Evolutionary conservation across 2,329 filamentous ascomycete species (phyloP).

Genomic region (Sporothrix schenckii): DNA sequence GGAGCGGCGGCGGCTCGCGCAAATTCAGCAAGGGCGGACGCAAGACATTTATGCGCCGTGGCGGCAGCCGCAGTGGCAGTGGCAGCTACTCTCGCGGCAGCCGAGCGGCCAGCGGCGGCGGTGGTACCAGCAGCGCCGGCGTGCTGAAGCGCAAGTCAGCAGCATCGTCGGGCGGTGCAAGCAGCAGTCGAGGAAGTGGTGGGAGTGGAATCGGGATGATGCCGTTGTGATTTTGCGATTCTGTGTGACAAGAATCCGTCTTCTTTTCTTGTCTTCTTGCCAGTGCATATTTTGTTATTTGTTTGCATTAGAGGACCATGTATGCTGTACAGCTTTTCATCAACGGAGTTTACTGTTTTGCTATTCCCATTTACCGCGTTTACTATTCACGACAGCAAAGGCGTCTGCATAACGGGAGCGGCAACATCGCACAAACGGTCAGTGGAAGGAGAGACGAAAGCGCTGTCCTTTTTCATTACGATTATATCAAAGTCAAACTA

Average conservation of each 20-base stretch:
- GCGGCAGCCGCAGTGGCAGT: conserved; percentile 32
- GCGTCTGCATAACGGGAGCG: background rate
- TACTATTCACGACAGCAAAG: background rate
- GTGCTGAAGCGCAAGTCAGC: conserved; percentile 29
- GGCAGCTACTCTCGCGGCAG: conserved; percentile 26
- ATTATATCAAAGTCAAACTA: background rate
- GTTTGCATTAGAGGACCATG: background rate
- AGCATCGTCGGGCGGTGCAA: background rate
- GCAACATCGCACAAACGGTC: background rate
- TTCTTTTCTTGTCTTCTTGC: background rate
- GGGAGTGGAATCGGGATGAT: conserved; percentile 37
- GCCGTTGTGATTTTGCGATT: conserved; percentile 34
- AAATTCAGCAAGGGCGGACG: conserved; percentile 30
- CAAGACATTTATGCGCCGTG: conserved; percentile 31
- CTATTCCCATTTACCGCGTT: background rate
- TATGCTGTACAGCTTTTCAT: background rate
- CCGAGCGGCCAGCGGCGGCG: conserved; percentile 34
- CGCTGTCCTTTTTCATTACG: background rate
- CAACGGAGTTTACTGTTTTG: conserved; percentile 6
- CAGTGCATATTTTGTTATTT: background rate
- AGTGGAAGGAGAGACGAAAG: background rate
- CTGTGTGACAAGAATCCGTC: background rate
- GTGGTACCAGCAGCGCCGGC: conserved; percentile 31
- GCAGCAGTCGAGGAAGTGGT: conserved; percentile 21
- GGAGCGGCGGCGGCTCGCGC: conserved; percentile 33